Conservation (phyloP, 495 filamentous ascomycete genomes). For the Aspergillus coremiiformis region DNA sequence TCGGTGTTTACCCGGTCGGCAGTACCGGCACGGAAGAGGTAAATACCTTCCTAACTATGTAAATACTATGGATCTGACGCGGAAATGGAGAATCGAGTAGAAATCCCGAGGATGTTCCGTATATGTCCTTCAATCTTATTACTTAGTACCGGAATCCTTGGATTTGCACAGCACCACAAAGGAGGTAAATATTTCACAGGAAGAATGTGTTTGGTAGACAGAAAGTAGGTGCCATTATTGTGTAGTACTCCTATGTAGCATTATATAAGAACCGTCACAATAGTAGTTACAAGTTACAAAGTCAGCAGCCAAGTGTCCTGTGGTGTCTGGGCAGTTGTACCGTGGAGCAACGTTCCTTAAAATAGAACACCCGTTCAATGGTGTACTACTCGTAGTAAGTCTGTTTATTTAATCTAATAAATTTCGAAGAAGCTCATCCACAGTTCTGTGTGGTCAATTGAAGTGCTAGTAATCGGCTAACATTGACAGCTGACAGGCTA, state of each 20-base stretch:
- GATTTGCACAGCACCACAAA: not conserved
- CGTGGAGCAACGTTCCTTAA: constrained; percentile 15
- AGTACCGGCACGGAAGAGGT: not conserved
- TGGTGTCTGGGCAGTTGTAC: not conserved
- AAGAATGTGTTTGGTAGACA: too few species aligned
- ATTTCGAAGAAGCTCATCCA: constrained; percentile 4
- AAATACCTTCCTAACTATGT: not conserved
- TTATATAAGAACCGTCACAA: not conserved
- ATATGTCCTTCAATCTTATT: not conserved
- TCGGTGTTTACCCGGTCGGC: not conserved
- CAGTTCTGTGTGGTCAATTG: not conserved
- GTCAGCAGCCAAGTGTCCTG: not conserved
- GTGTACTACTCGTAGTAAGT: too few species aligned
- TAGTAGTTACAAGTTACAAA: not conserved
- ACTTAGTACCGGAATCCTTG: not conserved
- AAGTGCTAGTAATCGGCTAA: too few species aligned
- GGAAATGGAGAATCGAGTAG: not conserved
- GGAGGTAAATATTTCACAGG: not conserved
- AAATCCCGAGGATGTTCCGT: not conserved
- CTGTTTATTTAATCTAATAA: not conserved
- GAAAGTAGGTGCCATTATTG: not conserved
- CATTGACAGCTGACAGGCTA: not conserved
- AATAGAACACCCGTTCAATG: constrained; percentile 9
- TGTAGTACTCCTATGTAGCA: not conserved
- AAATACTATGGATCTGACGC: not conserved